Evolutionary conservation across 2,329 filamentous ascomycete species (phyloP), one percentile per base, ranked within the genome.

Genomic region (Aureobasidium subglaciale): DNA sequence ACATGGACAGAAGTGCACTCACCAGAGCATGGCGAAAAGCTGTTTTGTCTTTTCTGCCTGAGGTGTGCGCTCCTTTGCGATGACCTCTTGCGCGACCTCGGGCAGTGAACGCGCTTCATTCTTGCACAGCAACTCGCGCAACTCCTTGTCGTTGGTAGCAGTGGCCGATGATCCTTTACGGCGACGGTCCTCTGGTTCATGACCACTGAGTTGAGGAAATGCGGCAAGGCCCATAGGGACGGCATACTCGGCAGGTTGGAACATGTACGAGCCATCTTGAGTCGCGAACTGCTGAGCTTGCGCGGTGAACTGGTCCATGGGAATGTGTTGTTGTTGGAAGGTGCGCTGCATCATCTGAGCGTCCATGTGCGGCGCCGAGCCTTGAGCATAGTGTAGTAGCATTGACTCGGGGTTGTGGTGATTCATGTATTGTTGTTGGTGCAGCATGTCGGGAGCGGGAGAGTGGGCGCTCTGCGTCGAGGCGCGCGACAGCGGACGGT

Each of bases 21-120:
- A 91, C 88, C 88, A 95, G 48, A 92, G 77, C 87, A 95, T 92
- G 20, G 88, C 88, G 72, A 93, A 93, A 8, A 93, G 81, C 68
- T 93, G 89, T 59, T 90, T 87, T 22, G 87, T 87, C 63, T 90
- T 83, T 71, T 95, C 88, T 1, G 88, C 88, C 67, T 89, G 87
- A 11, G 88, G 86, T 0, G 87, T 88, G 53, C 87, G 79, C 67
- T 92, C 88, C 62, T 89, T 90, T 41, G 85, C 85, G 61, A 90
- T 86, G 24, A 91, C 79, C 68, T 91, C 86, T 30, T 79, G 76
- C 3, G 88, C 88, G 15, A 92, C 84, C 8, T 91, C 87, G 61
- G 83, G 80, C 24, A 92, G 71, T 27, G 72, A 78, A 29, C 87
- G 82, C 59, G 83, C 78, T 59, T 82, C 81, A 65, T 90, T 90